phyloP scores from a whole-genome alignment of 768 basidiomycete species.

The Sarcomyxa edulis region DNA sequence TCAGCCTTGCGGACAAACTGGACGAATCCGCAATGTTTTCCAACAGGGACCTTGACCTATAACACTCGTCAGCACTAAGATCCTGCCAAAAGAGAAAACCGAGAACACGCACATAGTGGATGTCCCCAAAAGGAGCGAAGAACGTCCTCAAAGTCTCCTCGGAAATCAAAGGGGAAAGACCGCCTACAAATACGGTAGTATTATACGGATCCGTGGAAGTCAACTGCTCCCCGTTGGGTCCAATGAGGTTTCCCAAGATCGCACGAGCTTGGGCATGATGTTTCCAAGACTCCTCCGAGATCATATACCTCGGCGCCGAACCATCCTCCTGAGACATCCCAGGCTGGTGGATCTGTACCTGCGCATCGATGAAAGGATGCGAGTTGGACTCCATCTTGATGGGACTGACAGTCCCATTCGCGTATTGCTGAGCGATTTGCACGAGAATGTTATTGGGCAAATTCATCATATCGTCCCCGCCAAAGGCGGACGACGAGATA shows the following conservation, averaged over 20 bases:
- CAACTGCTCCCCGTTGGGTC: slow-evolving; percentile 81
- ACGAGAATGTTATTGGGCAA: slow-evolving; percentile 38
- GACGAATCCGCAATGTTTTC: slow-evolving; percentile 94
- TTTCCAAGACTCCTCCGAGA: slow-evolving; percentile 78
- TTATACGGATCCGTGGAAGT: slow-evolving; percentile 94
- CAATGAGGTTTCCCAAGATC: slow-evolving; percentile 77
- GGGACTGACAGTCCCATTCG: slow-evolving; percentile 26
- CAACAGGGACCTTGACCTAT: slow-evolving; percentile 93
- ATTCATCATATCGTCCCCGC: slow-evolving; percentile 51
- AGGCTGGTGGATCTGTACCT: slow-evolving; percentile 26
- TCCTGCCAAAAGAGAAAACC: slow-evolving; percentile 1
- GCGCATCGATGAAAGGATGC: not conserved
- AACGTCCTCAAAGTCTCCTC: slow-evolving; percentile 90
- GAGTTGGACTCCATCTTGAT: too few relatives aligned
- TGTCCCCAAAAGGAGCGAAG: slow-evolving; percentile 89
- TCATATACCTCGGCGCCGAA: slow-evolving; percentile 46
- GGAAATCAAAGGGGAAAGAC: slow-evolving; percentile 79
- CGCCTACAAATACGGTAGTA: slow-evolving; percentile 93
- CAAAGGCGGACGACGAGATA: slow-evolving; percentile 44
- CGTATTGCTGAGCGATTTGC: slow-evolving; percentile 46
- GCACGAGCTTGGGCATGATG: slow-evolving; percentile 81
- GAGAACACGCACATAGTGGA: slow-evolving; percentile 68
- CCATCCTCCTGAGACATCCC: slow-evolving; percentile 31
- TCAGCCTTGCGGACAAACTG: slow-evolving; percentile 91
- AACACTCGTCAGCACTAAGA: slow-evolving; percentile 11